phyloP scores from a whole-genome alignment of 805 yeast genomes.

The Hanseniaspora guilliermondii region DNA sequence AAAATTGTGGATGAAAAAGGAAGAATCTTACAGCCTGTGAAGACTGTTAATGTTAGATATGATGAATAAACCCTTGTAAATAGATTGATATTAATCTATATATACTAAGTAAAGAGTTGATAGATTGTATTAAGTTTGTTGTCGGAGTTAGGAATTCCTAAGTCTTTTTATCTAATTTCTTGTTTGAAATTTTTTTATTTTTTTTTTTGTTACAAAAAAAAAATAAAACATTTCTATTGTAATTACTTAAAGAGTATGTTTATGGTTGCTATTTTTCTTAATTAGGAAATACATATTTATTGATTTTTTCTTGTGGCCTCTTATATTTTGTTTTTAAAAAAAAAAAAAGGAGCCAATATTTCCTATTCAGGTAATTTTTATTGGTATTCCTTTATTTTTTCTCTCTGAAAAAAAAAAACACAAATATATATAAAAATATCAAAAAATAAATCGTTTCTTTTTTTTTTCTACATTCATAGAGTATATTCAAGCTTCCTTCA shows the following conservation, averaged over 20 bases:
- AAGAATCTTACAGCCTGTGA: constrained; percentile 17
- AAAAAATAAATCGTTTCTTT: neutral
- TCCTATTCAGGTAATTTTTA: neutral
- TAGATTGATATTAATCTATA: neutral
- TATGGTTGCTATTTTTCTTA: neutral
- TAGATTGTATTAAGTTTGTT: no score
- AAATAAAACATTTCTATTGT: no score
- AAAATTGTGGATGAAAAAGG: constrained; percentile 8
- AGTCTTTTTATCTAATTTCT: no score
- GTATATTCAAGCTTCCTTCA: no score
- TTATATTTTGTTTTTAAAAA: neutral
- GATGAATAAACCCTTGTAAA: neutral
- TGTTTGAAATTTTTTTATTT: no score
- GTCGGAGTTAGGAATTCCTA: no score
- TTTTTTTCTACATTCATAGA: no score
- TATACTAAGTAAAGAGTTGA: neutral
- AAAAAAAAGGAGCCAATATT: neutral
- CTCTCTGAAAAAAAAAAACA: neutral
- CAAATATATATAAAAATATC: no score
- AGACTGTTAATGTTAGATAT: constrained; percentile 17
- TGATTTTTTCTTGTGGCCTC: neutral
- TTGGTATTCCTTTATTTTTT: neutral
- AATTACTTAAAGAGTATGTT: no score
- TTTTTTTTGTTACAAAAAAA: no score
- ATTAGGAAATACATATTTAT: neutral